These are phyloP conservation scores for Hypericum perforatum DNA, from an alignment of 345 rosid genomes.

Conservation along the genomic window DNA sequence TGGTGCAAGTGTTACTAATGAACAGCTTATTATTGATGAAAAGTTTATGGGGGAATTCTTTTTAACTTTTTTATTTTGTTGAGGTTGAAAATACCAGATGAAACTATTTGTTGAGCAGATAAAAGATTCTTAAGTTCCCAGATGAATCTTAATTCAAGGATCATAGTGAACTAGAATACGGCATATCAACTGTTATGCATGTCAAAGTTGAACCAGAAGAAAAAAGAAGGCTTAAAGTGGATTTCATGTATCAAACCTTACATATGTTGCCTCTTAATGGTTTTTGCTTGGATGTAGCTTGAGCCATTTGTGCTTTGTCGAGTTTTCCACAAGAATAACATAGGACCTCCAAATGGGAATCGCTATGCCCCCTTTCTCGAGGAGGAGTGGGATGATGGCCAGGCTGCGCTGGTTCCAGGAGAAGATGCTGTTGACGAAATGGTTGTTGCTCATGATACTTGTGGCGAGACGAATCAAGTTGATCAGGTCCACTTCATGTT, in stretches of 20 bases:
- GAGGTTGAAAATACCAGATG: too few species aligned
- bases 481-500: slow-evolving; percentile 34
- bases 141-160: too few species aligned
- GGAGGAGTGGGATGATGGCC: slow-evolving; percentile 69
- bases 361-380: slow-evolving; percentile 72
- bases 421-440: slow-evolving; percentile 34
- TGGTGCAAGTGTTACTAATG: too few species aligned
- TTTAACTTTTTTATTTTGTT: too few species aligned
- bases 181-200: too few species aligned
- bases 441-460: slow-evolving; percentile 19
- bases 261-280: slow-evolving; percentile 3
- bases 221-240: background rate
- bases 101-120: too few species aligned
- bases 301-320: slow-evolving; percentile 76
- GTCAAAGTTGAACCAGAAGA: too few species aligned
- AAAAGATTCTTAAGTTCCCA: too few species aligned
- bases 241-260: slow-evolving; percentile 10
- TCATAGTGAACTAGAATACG: too few species aligned
- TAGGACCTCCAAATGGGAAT: slow-evolving; percentile 85
- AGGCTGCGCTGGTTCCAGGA: slow-evolving; percentile 46
- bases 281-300: slow-evolving; percentile 26
- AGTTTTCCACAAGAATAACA: slow-evolving; percentile 79
- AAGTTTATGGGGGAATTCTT: too few species aligned
- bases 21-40: too few species aligned
- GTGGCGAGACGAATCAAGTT: slow-evolving; percentile 17